phyloP scores from a whole-genome alignment of 2,329 filamentous ascomycete genomes.

The Myotisia sp. region DNA sequence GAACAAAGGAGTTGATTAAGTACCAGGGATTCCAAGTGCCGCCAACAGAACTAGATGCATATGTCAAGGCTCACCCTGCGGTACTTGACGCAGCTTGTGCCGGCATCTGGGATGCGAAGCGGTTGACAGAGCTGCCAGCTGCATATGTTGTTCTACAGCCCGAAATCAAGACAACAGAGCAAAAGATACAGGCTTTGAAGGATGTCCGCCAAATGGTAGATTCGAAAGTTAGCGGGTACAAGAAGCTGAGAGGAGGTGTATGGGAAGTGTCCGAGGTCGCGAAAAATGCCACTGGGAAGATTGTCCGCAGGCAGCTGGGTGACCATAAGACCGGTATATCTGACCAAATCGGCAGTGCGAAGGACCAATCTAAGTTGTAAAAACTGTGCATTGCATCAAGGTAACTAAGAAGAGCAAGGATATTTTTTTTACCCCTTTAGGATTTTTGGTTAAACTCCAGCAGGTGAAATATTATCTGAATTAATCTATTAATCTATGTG shows the following conservation, averaged over 20 bases:
- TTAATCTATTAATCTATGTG: no score
- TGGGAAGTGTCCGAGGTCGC: constrained; percentile 32
- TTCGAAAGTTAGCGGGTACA: constrained; percentile 31
- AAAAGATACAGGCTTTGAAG: constrained; percentile 33
- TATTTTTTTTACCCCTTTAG: no score
- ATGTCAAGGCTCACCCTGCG: constrained; percentile 35
- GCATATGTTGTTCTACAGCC: constrained; percentile 45
- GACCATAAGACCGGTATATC: no score
- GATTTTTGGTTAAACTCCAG: no score
- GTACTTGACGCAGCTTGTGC: constrained; percentile 49
- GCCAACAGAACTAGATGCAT: constrained; percentile 50
- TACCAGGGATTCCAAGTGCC: constrained; percentile 59
- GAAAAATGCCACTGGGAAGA: constrained; percentile 36
- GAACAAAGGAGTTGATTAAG: constrained; percentile 48
- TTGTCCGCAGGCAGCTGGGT: no score
- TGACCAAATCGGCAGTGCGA: no score
- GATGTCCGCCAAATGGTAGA: constrained; percentile 31
- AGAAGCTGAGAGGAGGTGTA: constrained; percentile 33
- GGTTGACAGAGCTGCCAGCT: constrained; percentile 56
- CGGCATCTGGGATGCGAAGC: constrained; percentile 44
- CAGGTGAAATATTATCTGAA: no score
- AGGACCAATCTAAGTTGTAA: no score
- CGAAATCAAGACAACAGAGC: no score
- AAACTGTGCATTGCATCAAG: no score
- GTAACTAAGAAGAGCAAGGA: no score